Percentiles rank a stretch among this genome's conserved stretches.
These are phyloP conservation scores for Phoma herbarum DNA, from an alignment of 2,329 filamentous ascomycete species.

Conservation along the genomic window DNA sequence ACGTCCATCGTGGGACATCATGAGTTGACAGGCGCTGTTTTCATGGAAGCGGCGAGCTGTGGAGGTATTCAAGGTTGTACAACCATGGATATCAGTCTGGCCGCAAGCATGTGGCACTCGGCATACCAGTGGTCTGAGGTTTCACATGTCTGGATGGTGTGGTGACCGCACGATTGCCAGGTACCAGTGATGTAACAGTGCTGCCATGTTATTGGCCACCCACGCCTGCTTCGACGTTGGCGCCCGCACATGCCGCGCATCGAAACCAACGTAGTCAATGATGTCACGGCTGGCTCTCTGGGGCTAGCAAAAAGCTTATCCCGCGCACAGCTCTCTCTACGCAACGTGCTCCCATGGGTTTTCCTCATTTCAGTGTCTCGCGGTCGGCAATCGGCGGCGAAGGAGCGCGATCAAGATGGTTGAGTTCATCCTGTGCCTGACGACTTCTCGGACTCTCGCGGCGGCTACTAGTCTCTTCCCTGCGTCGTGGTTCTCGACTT, in stretches of 20 bases:
- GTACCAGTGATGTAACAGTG: conserved; percentile 14
- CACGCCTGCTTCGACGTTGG: conserved; percentile 9
- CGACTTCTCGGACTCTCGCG: conserved; percentile 22
- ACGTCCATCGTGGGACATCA: conserved; percentile 36
- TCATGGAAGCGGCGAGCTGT: conserved; percentile 23
- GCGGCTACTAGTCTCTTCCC: conserved; percentile 31
- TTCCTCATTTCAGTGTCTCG: conserved; percentile 4
- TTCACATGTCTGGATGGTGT: conserved; percentile 21
- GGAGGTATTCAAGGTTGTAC: not conserved
- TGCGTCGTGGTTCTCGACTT: conserved; percentile 30
- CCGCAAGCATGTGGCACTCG: conserved; percentile 12
- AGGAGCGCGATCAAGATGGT: conserved; percentile 10
- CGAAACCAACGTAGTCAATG: too few species aligned
- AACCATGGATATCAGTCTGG: not conserved
- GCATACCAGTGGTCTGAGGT: conserved; percentile 11
- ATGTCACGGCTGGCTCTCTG: conserved; percentile 30
- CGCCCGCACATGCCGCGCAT: conserved; percentile 5
- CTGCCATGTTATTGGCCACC: conserved; percentile 8
- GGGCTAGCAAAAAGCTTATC: conserved; percentile 24
- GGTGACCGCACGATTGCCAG: conserved; percentile 8
- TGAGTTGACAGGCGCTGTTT: conserved; percentile 19
- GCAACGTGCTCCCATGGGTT: conserved; percentile 17
- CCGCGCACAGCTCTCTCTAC: conserved; percentile 24
- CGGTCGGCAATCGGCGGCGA: conserved; percentile 13
- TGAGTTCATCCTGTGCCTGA: conserved; percentile 23